phyloP scores from a whole-genome alignment of 2,329 filamentous ascomycete genomes.

The Phialocephala subalpina region DNA sequence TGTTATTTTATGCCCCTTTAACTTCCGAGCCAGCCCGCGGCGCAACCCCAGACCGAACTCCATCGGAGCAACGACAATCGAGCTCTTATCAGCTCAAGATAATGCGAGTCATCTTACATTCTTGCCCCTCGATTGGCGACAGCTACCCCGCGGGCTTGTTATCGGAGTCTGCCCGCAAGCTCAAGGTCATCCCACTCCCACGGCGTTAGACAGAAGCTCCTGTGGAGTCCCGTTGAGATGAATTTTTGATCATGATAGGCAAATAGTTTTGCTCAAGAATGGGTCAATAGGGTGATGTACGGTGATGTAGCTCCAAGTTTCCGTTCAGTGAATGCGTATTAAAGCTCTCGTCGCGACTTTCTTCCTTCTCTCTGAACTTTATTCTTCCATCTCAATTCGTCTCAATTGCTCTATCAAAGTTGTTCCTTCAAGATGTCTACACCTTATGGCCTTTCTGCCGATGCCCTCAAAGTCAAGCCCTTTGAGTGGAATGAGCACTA shows the following conservation, averaged over 20 bases:
- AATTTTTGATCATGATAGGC: slow-evolving; percentile 11
- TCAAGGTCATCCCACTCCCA: slow-evolving; percentile 11
- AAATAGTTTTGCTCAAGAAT: slow-evolving; percentile 3
- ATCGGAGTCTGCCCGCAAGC: slow-evolving; percentile 24
- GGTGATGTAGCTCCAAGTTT: slow-evolving; percentile 12
- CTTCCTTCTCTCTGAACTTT: slow-evolving; percentile 4
- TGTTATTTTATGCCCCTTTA: background rate
- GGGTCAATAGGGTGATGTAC: no score
- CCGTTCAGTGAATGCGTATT: slow-evolving; percentile 22
- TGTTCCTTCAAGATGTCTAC: slow-evolving; percentile 33
- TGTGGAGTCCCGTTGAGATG: slow-evolving; percentile 15
- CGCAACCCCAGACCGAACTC: background rate
- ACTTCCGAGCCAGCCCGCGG: background rate
- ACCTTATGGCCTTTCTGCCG: slow-evolving; percentile 32
- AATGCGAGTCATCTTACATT: slow-evolving; percentile 15
- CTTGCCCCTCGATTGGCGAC: slow-evolving; percentile 23
- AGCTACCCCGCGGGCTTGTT: slow-evolving; percentile 16
- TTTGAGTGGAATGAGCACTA: slow-evolving; percentile 41
- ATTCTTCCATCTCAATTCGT: slow-evolving; percentile 6
- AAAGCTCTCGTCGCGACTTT: slow-evolving; percentile 15
- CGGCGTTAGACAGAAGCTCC: slow-evolving; percentile 21
- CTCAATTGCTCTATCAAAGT: slow-evolving; percentile 4
- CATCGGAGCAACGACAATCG: slow-evolving; percentile 26
- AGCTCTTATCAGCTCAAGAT: slow-evolving; percentile 23
- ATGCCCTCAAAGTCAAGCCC: slow-evolving; percentile 33